Percentiles rank a stretch among this genome's conserved stretches.
phyloP scores from a whole-genome alignment of 2,329 filamentous ascomycete genomes.

The Fusarium sp. region DNA sequence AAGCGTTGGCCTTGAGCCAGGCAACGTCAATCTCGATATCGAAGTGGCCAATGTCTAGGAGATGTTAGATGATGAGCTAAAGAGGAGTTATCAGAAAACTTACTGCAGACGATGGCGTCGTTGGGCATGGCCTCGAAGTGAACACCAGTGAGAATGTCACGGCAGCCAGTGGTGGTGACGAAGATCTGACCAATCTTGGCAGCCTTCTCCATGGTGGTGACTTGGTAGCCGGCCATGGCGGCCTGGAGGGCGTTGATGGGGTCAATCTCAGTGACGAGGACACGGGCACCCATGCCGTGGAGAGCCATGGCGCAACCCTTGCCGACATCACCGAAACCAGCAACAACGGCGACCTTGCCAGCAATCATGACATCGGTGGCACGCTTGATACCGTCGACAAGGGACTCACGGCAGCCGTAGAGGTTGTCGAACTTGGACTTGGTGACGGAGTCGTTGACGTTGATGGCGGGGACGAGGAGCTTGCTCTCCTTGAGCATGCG shows the following conservation, averaged over 20 bases:
- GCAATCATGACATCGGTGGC: conserved; percentile 99
- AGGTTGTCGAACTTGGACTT: conserved; percentile 99
- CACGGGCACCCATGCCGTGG: conserved; percentile 95
- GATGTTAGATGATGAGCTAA: conserved; percentile 12
- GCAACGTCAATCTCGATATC: conserved; percentile 99
- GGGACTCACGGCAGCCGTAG: conserved; percentile 98
- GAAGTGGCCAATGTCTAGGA: conserved; percentile 93
- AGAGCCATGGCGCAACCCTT: conserved; percentile 98
- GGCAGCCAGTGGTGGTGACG: conserved; percentile 98
- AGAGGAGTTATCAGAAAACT: conserved; percentile 45
- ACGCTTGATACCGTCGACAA: conserved; percentile 99
- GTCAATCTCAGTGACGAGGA: conserved; percentile 96
- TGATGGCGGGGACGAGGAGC: conserved; percentile 95
- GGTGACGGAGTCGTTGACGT: conserved; percentile 99
- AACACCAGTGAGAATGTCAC: conserved; percentile 91
- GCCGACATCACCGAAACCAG: conserved; percentile 98
- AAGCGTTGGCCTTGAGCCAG: conserved; percentile 97
- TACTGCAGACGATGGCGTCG: conserved; percentile 98
- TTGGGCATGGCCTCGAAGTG: conserved; percentile 98
- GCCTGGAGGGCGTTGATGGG: conserved; percentile 99
- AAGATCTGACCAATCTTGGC: conserved; percentile 93
- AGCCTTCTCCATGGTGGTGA: conserved; percentile 98
- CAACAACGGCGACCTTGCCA: conserved; percentile 97
- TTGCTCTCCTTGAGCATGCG: conserved; percentile 92
- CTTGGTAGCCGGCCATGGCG: conserved; percentile 96